phyloP scores from a whole-genome alignment of 2,329 filamentous ascomycete species.

The Trichothecium roseum region DNA sequence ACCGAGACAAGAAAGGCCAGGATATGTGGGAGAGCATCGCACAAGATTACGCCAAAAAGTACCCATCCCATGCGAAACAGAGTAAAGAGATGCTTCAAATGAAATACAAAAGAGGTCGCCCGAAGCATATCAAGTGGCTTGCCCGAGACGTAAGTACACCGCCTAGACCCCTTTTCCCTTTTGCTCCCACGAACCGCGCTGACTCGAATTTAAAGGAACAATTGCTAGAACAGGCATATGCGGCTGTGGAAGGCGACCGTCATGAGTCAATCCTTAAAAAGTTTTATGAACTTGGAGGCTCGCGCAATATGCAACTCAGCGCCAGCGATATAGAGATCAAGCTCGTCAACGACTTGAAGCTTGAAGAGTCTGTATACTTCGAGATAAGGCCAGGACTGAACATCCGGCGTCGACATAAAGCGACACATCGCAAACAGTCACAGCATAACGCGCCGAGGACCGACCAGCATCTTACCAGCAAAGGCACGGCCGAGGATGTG shows the following conservation, averaged over 20 bases:
- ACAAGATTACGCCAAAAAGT: slow-evolving; percentile 22
- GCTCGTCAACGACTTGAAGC: slow-evolving; percentile 31
- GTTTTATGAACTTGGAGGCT: slow-evolving; percentile 40
- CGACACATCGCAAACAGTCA: neutral
- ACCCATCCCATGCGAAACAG: slow-evolving; percentile 21
- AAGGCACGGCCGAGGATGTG: too few relatives aligned
- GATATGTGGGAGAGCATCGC: slow-evolving; percentile 49
- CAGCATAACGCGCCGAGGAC: slow-evolving; percentile 2
- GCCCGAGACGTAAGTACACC: slow-evolving; percentile 34
- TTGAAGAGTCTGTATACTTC: slow-evolving; percentile 27
- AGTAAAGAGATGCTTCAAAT: slow-evolving; percentile 44
- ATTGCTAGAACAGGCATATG: slow-evolving; percentile 28
- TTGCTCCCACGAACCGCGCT: neutral
- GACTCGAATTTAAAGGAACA: slow-evolving; percentile 27
- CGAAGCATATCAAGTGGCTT: slow-evolving; percentile 38
- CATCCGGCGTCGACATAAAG: slow-evolving; percentile 6
- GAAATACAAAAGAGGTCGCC: slow-evolving; percentile 40
- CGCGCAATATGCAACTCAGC: slow-evolving; percentile 37
- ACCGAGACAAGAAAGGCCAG: slow-evolving; percentile 37
- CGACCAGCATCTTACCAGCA: too few relatives aligned
- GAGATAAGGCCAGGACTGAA: slow-evolving; percentile 7
- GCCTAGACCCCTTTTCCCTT: neutral
- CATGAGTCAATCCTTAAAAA: slow-evolving; percentile 30
- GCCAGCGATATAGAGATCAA: slow-evolving; percentile 37
- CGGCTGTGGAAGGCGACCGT: slow-evolving; percentile 28